phyloP scores from a whole-genome alignment of 1,284 basidiomycete genomes.

The Apiotrichum mycotoxinovorans region DNA sequence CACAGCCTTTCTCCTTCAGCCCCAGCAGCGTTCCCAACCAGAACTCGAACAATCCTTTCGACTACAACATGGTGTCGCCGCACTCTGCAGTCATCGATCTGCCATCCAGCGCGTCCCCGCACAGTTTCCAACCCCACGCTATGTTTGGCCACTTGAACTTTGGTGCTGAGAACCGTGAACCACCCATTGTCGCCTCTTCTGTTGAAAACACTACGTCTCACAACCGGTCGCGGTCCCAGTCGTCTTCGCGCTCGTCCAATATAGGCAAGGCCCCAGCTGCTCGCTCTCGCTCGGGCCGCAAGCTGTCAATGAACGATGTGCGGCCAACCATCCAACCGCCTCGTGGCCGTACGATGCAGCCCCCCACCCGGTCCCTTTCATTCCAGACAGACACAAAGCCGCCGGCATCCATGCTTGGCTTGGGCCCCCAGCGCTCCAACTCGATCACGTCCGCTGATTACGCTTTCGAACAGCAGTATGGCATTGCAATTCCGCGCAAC shows the following conservation, averaged over 20 bases:
- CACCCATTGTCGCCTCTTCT: conserved; percentile 23
- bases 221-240: conserved; percentile 34
- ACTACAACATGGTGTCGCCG: conserved; percentile 37
- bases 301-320: conserved; percentile 40
- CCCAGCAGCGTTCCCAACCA: conserved; percentile 11
- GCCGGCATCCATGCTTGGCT: conserved; percentile 3
- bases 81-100: conserved; percentile 21
- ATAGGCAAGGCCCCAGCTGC: conserved; percentile 34
- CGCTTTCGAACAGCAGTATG: conserved; percentile 20
- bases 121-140: conserved; percentile 30
- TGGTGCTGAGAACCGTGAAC: conserved; percentile 36
- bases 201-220: conserved; percentile 9
- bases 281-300: conserved; percentile 28
- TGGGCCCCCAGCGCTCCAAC: conserved; percentile 14
- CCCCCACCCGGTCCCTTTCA: conserved; percentile 16
- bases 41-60: conserved; percentile 16
- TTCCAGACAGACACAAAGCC: conserved; percentile 22
- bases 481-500: conserved; percentile 30
- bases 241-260: conserved; percentile 31
- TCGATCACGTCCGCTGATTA: conserved; percentile 15
- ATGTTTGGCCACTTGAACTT: conserved; percentile 36
- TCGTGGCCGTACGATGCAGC: conserved; percentile 17
- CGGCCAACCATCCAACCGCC: conserved; percentile 20
- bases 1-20: conserved; percentile 19
- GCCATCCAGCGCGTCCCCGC: conserved; percentile 16